A percentile compares a stretch with the other conserved stretches of the same genome.
These are phyloP conservation scores for Penicillium sp. DNA, from an alignment of 2,329 filamentous ascomycete genomes.

Conservation along the genomic window DNA sequence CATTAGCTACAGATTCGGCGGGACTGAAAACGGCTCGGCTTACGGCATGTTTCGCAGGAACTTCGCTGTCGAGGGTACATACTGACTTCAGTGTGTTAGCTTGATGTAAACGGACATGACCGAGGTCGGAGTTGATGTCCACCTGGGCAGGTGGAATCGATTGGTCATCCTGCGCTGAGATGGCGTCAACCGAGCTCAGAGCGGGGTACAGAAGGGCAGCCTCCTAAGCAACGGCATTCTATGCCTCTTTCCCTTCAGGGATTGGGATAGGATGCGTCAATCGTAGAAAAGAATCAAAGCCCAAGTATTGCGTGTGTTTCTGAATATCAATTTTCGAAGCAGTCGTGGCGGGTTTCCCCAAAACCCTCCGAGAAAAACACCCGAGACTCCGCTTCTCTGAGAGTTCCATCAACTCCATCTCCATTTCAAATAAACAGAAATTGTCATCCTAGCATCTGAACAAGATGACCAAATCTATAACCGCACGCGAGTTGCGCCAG, in stretches of 20 bases:
- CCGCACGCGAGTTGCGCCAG: conserved; percentile 16
- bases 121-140: neutral
- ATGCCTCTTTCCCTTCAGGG: neutral
- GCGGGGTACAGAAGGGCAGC: conserved; percentile 13
- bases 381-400: neutral
- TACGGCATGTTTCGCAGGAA: conserved; percentile 26
- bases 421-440: neutral
- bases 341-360: neutral
- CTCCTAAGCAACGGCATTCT: neutral
- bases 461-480: conserved; percentile 20
- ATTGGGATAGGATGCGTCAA: too few relatives aligned
- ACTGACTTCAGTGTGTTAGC: neutral
- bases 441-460: accelerated
- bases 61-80: conserved; percentile 21
- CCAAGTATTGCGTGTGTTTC: neutral
- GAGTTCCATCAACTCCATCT: neutral
- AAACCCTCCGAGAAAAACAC: neutral
- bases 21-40: neutral
- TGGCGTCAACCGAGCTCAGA: conserved; percentile 12
- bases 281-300: neutral
- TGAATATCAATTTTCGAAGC: neutral
- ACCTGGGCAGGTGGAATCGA: neutral
- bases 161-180: conserved; percentile 14
- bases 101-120: neutral
- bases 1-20: conserved; percentile 2